Evolutionary conservation across 345 rosid genomes (phyloP).

Genomic region (Raphanus raphanistrum): DNA sequence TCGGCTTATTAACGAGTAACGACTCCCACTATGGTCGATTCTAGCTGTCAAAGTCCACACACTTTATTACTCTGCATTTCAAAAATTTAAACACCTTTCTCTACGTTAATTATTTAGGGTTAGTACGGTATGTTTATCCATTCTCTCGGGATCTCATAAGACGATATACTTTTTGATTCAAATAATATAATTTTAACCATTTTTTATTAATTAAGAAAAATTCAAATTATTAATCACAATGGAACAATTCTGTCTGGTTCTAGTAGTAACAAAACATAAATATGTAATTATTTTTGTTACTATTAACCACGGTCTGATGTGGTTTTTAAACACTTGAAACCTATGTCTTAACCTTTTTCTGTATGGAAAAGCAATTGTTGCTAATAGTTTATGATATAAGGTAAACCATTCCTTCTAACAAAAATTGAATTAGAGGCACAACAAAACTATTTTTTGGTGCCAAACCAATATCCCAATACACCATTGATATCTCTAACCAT

Average conservation of each 20-base stretch:
- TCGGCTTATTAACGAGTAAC: constrained; percentile 6
- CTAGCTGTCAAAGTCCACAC: constrained; percentile 7
- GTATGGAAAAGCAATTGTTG: background rate
- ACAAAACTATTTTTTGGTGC: background rate
- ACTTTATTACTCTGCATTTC: background rate
- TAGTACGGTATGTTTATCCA: background rate
- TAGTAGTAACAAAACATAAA: too few relatives aligned
- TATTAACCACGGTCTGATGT: too few relatives aligned
- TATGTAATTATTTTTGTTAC: too few relatives aligned
- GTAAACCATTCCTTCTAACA: background rate
- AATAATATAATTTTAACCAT: background rate
- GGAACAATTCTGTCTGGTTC: too few relatives aligned
- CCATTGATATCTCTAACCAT: too few relatives aligned
- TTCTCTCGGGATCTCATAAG: background rate
- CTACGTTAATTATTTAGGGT: background rate
- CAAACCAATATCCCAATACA: background rate
- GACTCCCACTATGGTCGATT: constrained; percentile 18
- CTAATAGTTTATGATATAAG: background rate
- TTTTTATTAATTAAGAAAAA: background rate
- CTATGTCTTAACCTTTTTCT: too few relatives aligned
- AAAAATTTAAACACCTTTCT: constrained; percentile 13
- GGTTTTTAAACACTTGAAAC: too few relatives aligned
- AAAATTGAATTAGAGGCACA: too few relatives aligned
- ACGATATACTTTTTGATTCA: background rate
- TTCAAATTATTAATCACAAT: too few relatives aligned